Base-by-base conservation (phyloP, 768 basidiomycete species). In the Leucocoprinus sp. region DNA sequence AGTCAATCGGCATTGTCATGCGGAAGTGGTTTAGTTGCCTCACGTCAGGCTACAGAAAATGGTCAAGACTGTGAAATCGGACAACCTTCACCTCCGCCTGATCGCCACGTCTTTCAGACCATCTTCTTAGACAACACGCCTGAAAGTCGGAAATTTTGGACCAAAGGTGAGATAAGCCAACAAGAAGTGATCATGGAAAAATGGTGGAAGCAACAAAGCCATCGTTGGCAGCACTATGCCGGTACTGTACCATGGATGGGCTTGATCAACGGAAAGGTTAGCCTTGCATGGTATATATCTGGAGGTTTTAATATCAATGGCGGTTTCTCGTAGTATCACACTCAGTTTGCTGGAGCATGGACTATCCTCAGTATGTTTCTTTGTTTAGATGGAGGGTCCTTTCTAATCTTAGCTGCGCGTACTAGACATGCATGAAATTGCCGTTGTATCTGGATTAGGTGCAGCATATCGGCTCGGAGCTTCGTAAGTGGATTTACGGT, bases 191-290 rank as follows among this genome's bases (percentile, higher is more conserved):
- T 74, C 22, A 39, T 60, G 53, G 63, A 71, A 56, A 71, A 72
- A 54, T 71, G 69, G 71, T 74, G 72, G 73, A 74, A 74, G 54
- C 73, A 74, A 54, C 71, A 71, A 55, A 68, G 68, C 41, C 70
- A 74, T 51, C 64, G 70, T 18, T 74, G 71, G 71, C 70, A 72
- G 54, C 66, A 67, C 47, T 68, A 65, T 46, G 60, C 60, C 14
- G 56, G 60, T 5, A 63, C 62, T 2, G 63, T 68, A 14, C 65
- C 65, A 9, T 63, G 62, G 64, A 64, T 68, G 63, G 60, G 60
- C 48, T 54, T 62, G 12, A 62, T 68, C 36, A 68, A 67, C 40
- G 63, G 61, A 31, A 62, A 59, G 50, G 57, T 60, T 40, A 21
- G 37, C 7, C 18, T 24, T 8, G 26, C 11, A 37, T 2, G 24